These are phyloP conservation scores for Fusarium decemcellulare DNA, from an alignment of 2,329 filamentous ascomycete species.

Conservation along the genomic window DNA sequence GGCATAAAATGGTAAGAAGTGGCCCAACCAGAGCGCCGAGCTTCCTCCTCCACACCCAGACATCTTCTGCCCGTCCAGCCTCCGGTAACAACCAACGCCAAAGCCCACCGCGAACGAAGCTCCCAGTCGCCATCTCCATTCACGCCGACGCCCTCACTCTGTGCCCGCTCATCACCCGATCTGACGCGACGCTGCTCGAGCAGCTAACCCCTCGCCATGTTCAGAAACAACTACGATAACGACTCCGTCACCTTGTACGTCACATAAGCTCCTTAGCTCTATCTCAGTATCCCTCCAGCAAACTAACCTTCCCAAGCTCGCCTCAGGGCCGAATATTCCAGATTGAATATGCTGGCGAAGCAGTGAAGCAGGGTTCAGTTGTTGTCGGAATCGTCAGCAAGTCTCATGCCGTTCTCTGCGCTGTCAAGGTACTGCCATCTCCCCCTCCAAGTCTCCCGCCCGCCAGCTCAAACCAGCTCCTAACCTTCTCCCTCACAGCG, in stretches of 20 bases:
- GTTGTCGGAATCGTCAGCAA: slow-evolving; percentile 98
- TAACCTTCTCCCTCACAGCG: slow-evolving; percentile 68
- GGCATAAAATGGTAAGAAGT: too few species aligned
- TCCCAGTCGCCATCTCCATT: slow-evolving; percentile 31
- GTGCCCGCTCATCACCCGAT: slow-evolving; percentile 16
- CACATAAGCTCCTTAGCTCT: slow-evolving; percentile 39
- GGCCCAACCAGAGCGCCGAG: slow-evolving; percentile 51
- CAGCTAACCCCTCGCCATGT: slow-evolving; percentile 73
- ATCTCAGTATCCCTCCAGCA: slow-evolving; percentile 31
- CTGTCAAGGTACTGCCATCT: slow-evolving; percentile 82
- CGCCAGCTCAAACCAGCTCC: slow-evolving; percentile 11
- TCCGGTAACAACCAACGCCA: slow-evolving; percentile 35
- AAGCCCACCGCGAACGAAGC: slow-evolving; percentile 37
- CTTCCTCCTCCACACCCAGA: slow-evolving; percentile 49
- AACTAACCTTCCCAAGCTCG: slow-evolving; percentile 74
- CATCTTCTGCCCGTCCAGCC: slow-evolving; percentile 40
- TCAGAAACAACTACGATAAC: slow-evolving; percentile 99
- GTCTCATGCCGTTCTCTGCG: slow-evolving; percentile 95
- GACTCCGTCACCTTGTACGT: slow-evolving; percentile 98
- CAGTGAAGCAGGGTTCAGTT: slow-evolving; percentile 98
- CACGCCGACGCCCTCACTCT: slow-evolving; percentile 21
- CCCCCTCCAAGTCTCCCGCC: slow-evolving; percentile 26
- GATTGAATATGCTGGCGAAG: slow-evolving; percentile 98
- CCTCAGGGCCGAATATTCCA: slow-evolving; percentile 99
- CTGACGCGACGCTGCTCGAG: slow-evolving; percentile 39